A percentile compares a stretch with the other conserved stretches of the same genome.
phyloP scores from a whole-genome alignment of 345 rosid species.

The Eucalyptus paniculata region DNA sequence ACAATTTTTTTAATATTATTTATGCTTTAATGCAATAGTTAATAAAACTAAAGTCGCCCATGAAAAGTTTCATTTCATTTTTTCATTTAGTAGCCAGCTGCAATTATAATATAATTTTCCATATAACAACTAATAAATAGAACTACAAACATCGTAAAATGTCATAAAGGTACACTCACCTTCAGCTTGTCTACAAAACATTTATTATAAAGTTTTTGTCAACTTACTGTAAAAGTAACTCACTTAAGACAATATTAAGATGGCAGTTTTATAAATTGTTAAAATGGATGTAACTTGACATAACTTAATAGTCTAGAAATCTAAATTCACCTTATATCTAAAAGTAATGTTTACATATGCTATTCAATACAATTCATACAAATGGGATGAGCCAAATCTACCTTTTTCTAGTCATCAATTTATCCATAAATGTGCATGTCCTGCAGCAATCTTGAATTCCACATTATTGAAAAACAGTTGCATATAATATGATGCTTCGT shows the following conservation, averaged over 20 bases:
- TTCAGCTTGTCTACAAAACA: neutral
- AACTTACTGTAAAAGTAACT: no score
- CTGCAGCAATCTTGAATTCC: neutral
- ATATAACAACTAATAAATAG: neutral
- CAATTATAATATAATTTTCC: neutral
- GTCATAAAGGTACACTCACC: neutral
- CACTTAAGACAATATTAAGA: neutral
- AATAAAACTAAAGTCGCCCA: neutral
- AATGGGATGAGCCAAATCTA: neutral
- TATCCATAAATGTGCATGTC: neutral
- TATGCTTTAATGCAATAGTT: neutral
- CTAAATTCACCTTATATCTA: neutral
- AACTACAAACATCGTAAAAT: neutral
- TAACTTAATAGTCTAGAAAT: neutral
- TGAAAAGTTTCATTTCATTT: neutral
- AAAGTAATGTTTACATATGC: neutral
- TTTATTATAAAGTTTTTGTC: no score
- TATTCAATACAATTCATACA: neutral
- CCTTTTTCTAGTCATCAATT: neutral
- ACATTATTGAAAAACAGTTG: neutral
- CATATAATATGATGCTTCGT: neutral
- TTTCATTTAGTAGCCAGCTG: neutral
- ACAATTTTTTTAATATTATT: no score
- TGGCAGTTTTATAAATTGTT: neutral
- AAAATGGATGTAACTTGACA: neutral